Conservation (phyloP, 2,329 filamentous ascomycete genomes). For the Fusarium sp. region DNA sequence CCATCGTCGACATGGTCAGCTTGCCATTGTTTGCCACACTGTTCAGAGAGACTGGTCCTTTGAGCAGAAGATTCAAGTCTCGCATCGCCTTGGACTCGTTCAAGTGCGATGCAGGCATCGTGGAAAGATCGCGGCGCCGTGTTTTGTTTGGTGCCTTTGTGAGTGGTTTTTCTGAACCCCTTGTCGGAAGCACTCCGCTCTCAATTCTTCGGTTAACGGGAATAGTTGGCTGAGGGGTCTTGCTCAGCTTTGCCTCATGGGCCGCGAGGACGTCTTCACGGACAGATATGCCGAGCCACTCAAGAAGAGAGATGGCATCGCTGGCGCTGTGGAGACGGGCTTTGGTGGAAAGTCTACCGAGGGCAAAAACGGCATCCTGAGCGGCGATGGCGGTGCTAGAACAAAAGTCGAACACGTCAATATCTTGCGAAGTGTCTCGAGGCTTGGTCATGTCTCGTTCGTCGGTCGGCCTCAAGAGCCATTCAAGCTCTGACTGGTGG, state of each 20-base stretch:
- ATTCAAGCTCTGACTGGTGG: neutral
- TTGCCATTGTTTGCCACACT: neutral
- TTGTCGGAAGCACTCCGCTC: neutral
- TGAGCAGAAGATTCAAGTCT: neutral
- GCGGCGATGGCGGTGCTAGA: neutral
- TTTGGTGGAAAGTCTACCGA: neutral
- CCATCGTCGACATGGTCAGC: neutral
- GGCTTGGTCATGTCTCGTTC: neutral
- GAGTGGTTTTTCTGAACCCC: neutral
- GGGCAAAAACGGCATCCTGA: neutral
- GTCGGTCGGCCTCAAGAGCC: neutral
- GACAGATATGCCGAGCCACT: neutral
- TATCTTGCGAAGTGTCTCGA: neutral
- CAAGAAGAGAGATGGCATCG: neutral
- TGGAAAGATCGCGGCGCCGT: neutral
- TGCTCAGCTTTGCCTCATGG: neutral
- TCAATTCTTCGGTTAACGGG: neutral
- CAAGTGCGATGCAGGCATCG: neutral
- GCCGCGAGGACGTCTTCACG: neutral
- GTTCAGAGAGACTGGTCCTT: neutral
- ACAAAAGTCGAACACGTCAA: neutral
- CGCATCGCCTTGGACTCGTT: neutral
- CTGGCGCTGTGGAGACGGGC: neutral
- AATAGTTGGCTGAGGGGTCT: neutral
- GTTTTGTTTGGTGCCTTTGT: neutral